phyloP scores from a whole-genome alignment of 2,329 filamentous ascomycete species.

The Verticillium klebahnii region DNA sequence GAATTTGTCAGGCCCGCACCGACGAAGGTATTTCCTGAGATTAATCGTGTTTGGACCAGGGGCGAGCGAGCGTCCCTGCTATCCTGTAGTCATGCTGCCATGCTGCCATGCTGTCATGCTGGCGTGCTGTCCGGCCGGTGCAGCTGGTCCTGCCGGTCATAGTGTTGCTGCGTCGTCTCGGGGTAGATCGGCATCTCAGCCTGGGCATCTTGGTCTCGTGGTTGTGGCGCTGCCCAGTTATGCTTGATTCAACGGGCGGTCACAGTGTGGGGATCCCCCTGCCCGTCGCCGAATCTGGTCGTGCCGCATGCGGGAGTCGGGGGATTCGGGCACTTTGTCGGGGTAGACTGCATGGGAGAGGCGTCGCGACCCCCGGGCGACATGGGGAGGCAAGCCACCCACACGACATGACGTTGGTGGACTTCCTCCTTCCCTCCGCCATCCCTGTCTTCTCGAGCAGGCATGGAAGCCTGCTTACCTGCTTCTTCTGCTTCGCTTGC shows the following conservation, averaged over 20 bases:
- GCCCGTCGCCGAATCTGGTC: not conserved
- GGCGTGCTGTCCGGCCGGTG: not conserved
- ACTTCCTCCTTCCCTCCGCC: not conserved
- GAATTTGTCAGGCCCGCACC: not conserved
- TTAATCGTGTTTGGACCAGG: not conserved
- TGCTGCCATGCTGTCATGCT: not conserved
- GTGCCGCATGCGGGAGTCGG: not conserved
- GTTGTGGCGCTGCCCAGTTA: not conserved
- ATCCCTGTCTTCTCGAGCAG: not conserved
- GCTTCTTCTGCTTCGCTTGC: not conserved
- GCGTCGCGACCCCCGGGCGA: not conserved
- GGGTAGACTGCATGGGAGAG: not conserved
- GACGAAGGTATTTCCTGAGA: not conserved
- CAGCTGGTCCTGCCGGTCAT: not conserved
- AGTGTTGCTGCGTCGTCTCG: not conserved
- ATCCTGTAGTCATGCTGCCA: not conserved
- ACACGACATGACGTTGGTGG: not conserved
- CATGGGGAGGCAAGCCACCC: not conserved
- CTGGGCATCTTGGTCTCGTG: not conserved
- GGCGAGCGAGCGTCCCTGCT: not conserved
- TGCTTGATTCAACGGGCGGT: not conserved
- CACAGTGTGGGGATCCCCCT: not conserved
- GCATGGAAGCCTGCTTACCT: not conserved
- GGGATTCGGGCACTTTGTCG: not conserved
- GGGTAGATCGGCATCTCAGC: not conserved